Base-by-base conservation (phyloP, 495 filamentous ascomycete genomes). In the Aspergillus kassunensis region DNA sequence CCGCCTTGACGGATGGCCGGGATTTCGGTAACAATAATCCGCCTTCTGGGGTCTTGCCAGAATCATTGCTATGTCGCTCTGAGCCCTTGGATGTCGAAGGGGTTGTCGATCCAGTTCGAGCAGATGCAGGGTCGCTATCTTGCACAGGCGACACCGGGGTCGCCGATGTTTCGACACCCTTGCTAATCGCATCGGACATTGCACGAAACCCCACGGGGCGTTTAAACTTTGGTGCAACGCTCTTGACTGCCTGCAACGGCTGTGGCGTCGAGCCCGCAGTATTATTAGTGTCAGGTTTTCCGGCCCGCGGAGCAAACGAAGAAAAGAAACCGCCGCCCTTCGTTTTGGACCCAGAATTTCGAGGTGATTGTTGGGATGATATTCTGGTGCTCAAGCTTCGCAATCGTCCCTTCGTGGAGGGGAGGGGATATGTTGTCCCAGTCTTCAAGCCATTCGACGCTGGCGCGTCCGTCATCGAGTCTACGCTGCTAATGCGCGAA, bases 11-110 rank as follows among this genome's bases (percentile, higher is more conserved):
- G 43, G 69, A 55, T 3, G 68, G 64, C 33, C 72, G 63, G 57
- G 60, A 73, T 62, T 52, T 81, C 66, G 41, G 72, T 59, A 57
- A 67, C 59, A 56, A 74, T 65, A 63, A 70, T 63, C 44, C 78
- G 59, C 73, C 78, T 52, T 86, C 89, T 18, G 73, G 71, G 9
- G 78, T 71, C 52, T 89, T 87, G 11, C 82, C 79, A 11, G 83
- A 87, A 15, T 81, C 77, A 7, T 75, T 79, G 50, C 76, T 80
- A 51, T 91, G 88, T 3, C 88, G 76, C 47, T 93, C 90, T 31
- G 91, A 85, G 62, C 86, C 90, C 60, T 81, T 82, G 1, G 84
- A 83, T 0, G 87, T 88, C 0, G 90, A 96, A 15, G 90, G 89
- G 5, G 90, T 96, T 45, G 86, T 93, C 3, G 90, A 95, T 2